phyloP scores from a whole-genome alignment of 257 asterid species.

The Linderniella brevidens region DNA sequence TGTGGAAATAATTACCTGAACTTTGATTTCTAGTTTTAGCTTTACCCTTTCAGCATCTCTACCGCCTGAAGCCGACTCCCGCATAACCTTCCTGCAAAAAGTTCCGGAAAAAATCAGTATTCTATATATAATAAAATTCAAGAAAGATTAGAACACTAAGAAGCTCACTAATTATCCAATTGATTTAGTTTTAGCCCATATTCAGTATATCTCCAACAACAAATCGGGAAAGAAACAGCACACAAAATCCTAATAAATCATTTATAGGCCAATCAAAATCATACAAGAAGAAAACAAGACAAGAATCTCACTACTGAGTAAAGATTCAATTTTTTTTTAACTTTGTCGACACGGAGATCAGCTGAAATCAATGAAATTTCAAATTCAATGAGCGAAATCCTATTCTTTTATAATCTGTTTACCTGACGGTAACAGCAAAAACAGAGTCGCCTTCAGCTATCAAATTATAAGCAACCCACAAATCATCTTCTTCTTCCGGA shows the following conservation, averaged over 20 bases:
- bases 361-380: not conserved
- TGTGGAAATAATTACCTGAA: conserved; percentile 31
- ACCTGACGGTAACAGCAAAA: conserved; percentile 70
- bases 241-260: too few relatives aligned
- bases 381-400: conserved; percentile 3
- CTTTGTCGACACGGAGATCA: not conserved
- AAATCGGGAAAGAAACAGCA: too few relatives aligned
- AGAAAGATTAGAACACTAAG: not conserved
- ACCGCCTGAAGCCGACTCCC: conserved; percentile 90
- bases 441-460: conserved; percentile 64
- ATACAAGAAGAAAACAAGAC: too few relatives aligned
- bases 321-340: too few relatives aligned
- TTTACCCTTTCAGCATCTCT: conserved; percentile 85
- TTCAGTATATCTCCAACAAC: too few relatives aligned
- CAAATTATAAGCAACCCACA: conserved; percentile 79
- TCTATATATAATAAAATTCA: not conserved
- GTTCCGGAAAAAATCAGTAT: not conserved
- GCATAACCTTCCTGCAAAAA: conserved; percentile 57
- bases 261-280: too few relatives aligned
- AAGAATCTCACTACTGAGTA: too few relatives aligned
- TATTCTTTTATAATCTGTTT: not conserved
- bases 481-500: conserved; percentile 87
- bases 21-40: conserved; percentile 67
- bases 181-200: too few relatives aligned
- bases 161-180: too few relatives aligned